Base-by-base conservation (phyloP, 2,329 filamentous ascomycete species). In the Onygena corvina region DNA sequence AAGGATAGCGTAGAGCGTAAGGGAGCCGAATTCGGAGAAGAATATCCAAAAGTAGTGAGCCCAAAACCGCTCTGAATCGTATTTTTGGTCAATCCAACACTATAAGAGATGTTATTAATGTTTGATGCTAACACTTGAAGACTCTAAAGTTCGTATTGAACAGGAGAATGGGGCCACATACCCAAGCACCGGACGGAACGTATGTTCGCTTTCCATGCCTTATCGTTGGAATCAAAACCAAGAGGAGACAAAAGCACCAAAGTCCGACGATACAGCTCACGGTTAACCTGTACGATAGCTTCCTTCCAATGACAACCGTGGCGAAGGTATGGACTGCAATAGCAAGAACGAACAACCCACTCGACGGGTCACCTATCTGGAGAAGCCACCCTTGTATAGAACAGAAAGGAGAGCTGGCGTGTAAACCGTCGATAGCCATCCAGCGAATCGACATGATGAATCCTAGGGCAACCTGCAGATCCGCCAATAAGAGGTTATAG, bases 41-140 rank as follows among this genome's bases (percentile, higher is more conserved):
- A 76, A 76, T 53, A 76, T 74, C 72, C 72, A 76, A 30, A 76
- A 52, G 56, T 76, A 76, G 55, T 76, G 73, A 4, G 70, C 64
- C 67, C 67, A 75, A 3, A 76, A 63, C 4, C 73, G 67, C 46
- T 72, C 69, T 11, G 53, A 48, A 51, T 74, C 67, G 55, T 65
- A 67, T 9, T 65, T 56, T 3, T 61, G 56, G 12, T 70, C 66
- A 6, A 76, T 60, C 74, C 74, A 76, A 56, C 74, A 76, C 74
- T 74, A 40, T 18, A 18, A 52, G 2, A n/a, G 18, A 18, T 31
- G 8, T n/a, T 8, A 31, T 31, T n/a, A 31, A 31, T 31, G 7
- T 8, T 7, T 31, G 7, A 31, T 16, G 21, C 18, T n/a, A 25
- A 12, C 38, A 25, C 21, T 27, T 46, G 2, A 30, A 21, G n/a